Conservation (phyloP, 371 early-diverging fungal species). For the Mortierella polycephala region DNA sequence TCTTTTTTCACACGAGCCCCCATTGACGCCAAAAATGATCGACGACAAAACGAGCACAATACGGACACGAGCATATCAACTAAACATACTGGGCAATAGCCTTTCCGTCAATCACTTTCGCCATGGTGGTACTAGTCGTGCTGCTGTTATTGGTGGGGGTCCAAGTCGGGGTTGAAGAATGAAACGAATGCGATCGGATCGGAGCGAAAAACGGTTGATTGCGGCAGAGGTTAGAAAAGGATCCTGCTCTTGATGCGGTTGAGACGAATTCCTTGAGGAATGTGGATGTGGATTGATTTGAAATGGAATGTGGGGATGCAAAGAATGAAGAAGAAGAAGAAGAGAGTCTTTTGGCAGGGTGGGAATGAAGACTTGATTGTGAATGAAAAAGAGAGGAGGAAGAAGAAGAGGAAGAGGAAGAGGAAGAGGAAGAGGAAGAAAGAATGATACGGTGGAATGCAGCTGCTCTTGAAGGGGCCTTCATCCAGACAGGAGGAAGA, state of each 20-base stretch:
- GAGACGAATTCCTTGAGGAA: neutral
- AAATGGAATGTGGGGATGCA: neutral
- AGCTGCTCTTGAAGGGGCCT: conserved; percentile 14
- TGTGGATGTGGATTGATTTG: neutral
- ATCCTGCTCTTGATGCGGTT: conserved; percentile 10
- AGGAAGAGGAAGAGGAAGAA: conserved; percentile 12
- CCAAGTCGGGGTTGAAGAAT: conserved; percentile 3
- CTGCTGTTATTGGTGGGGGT: neutral
- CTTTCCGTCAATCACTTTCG: conserved; percentile 78
- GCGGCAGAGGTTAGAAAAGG: conserved; percentile 4
- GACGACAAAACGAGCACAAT: neutral
- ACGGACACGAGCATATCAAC: neutral
- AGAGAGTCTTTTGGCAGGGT: conserved; percentile 5
- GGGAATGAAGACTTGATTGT: neutral
- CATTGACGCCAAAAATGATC: neutral
- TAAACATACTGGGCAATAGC: conserved; percentile 68
- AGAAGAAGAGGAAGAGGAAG: conserved; percentile 4
- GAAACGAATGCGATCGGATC: conserved; percentile 3
- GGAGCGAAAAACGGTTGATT: neutral
- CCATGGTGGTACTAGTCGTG: conserved; percentile 35
- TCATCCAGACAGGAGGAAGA: conserved; percentile 14
- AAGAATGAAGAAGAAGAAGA: conserved; percentile 1
- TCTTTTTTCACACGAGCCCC: neutral
- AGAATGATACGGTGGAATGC: conserved; percentile 11
- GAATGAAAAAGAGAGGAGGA: neutral